Conservation (phyloP, 208 protist species). For the Porcisia deanei region DNA sequence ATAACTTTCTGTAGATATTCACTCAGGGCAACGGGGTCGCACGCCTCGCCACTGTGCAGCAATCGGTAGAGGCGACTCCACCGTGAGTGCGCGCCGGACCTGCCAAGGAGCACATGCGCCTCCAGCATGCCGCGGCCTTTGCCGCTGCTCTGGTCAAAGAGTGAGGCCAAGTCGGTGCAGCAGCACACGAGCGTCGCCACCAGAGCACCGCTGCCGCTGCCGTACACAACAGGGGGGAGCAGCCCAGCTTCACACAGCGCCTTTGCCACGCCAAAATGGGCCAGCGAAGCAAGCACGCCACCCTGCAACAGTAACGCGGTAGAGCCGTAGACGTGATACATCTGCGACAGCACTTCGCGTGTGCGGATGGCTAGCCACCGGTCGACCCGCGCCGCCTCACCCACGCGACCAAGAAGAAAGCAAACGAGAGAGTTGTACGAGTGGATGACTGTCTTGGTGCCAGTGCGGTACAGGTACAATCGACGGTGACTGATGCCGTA, state of each 20-base stretch:
- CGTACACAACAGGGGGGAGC: slow-evolving; percentile 68
- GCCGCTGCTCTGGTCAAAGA: not conserved
- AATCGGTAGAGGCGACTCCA: slow-evolving; percentile 32
- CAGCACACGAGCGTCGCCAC: slow-evolving; percentile 71
- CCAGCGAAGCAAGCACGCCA: slow-evolving; percentile 49
- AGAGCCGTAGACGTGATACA: slow-evolving; percentile 49
- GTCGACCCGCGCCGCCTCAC: slow-evolving; percentile 17
- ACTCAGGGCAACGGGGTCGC: slow-evolving; percentile 54
- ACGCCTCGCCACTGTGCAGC: slow-evolving; percentile 43
- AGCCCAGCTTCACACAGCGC: slow-evolving; percentile 56
- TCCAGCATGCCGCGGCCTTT: not conserved
- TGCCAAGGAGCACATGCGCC: slow-evolving; percentile 8
- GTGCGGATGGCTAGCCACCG: slow-evolving; percentile 15
- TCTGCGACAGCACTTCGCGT: slow-evolving; percentile 40
- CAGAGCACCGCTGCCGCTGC: slow-evolving; percentile 58
- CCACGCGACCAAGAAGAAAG: slow-evolving; percentile 34
- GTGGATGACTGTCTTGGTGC: slow-evolving; percentile 70
- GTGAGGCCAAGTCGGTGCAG: slow-evolving; percentile 34
- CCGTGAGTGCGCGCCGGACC: not conserved
- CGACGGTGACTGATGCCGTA: slow-evolving; percentile 57
- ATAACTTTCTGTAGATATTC: slow-evolving; percentile 53
- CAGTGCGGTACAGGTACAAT: slow-evolving; percentile 64
- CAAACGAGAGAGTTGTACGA: slow-evolving; percentile 63
- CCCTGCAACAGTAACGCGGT: slow-evolving; percentile 68
- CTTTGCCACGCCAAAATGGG: slow-evolving; percentile 76